Evolutionary conservation across 2,329 filamentous ascomycete genomes (phyloP), one percentile per base, ranked within the genome.

Genomic region (Pyricularia sp.): DNA sequence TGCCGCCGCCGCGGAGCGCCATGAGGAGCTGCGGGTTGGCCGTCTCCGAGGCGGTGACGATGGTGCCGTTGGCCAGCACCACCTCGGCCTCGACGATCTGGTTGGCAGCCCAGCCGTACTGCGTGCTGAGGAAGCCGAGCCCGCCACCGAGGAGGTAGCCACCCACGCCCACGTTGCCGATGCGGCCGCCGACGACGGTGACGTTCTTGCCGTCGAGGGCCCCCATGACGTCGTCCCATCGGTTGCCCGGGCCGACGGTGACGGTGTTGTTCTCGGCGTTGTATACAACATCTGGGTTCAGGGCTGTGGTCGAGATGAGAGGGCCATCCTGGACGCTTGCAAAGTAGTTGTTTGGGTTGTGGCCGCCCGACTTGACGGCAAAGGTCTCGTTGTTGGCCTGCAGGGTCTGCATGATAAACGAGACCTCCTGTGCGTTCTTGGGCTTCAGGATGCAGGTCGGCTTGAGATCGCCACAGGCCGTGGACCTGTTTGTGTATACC

Each of bases 341-440:
- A 1, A 75, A 74, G 5, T 75, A 77, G 0, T 75, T 71, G 66
- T 79, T 81, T 2, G 78, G 73, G 1, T 76, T 78, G 71, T 84
- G 82, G 0, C 83, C 82, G n/a, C 82, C 66, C 16, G 65, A 66
- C 49, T 80, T 80, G 66, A 81, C 75, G 2, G 81, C 77, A 71
- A 85, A 85, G 0, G 68, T 70, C 68, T 69, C 68, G 26, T 65
- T 66, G 66, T 67, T 68, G 49, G 44, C 61, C 64, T 63, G 62
- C 31, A 70, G 67, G 4, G 66, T 60, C 30, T 40, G 35, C 63
- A 70, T 40, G 53, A 70, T 60, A 30, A 65, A 33, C 2, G 68
- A 62, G 2, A 70, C 67, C 40, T 70, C 68, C 44, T 67, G 65
- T 19, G 69, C 67, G 19, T 65, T 64, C 24, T 61, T 64, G 28